Base-by-base conservation (phyloP, 768 basidiomycete species). In the Pluteus cervinus region DNA sequence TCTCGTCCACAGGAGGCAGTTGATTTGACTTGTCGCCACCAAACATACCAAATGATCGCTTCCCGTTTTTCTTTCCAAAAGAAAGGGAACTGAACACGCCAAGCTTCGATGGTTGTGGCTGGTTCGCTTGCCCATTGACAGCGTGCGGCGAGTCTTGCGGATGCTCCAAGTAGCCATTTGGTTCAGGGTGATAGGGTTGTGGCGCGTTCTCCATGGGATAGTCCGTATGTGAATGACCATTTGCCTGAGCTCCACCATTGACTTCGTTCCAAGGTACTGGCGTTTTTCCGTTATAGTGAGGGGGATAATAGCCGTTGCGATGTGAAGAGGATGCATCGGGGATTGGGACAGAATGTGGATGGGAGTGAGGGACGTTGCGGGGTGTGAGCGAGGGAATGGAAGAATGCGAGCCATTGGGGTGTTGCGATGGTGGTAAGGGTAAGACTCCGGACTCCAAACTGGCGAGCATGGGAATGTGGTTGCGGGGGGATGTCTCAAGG, bases 1-100 rank as follows among this genome's bases (percentile, higher is more conserved):
- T 74, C 63, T 89, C 86, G 29, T 87, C 84, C 24, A 86, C 76
- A 24, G 85, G 81, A 24, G 85, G 76, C 6, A 87, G 62, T 5
- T 62, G 57, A 35, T 69, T 68, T 12, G 66, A 65, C 50, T 86
- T 86, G 53, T 88, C 85, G 28, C 74, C 69, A 21, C 85, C 81
- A 58, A 89, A 88, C 69, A 86, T 79, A 24, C 62, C 57, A 33
- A 86, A 65, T 24, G 72, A 69, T 77, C 81, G 83, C 58, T 72
- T 78, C 48, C 69, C 68, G 44, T 65, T 66, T 60, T 86, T 86
- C 69, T 81, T 87, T 45, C 71, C 73, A 50, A 86, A 77, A 24
- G 73, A 66, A 44, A 84, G 66, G 32, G 68, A 63, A 33, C 73
- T 65, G 16, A 80, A 59, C 56, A 79, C 82, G 48, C 73, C 66